A percentile compares a stretch with the other conserved stretches of the same genome.
phyloP scores from a whole-genome alignment of 208 protist genomes.

The Trypanosoma avium region DNA sequence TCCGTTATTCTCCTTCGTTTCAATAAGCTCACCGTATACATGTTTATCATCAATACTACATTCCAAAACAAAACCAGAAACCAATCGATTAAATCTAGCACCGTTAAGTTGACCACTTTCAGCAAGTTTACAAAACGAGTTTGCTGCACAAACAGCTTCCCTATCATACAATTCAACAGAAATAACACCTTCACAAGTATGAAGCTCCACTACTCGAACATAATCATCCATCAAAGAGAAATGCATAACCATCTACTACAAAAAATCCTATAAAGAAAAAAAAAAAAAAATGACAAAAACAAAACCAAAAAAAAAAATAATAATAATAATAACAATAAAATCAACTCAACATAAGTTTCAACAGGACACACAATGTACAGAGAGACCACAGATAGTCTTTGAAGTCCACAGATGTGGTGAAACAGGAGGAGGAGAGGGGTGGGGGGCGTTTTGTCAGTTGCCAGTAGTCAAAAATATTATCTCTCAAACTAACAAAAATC shows the following conservation, averaged over 20 bases:
- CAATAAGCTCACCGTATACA: slow-evolving; percentile 7
- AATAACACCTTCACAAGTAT: slow-evolving; percentile 41
- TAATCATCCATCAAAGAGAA: slow-evolving; percentile 33
- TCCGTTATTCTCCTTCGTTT: neutral
- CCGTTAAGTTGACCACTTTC: slow-evolving; percentile 51
- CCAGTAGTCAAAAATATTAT: slow-evolving; percentile 34
- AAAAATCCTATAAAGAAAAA: slow-evolving; percentile 17
- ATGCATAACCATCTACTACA: slow-evolving; percentile 51
- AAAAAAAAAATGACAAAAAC: neutral
- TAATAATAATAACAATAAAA: slow-evolving; percentile 7
- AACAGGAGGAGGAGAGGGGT: neutral
- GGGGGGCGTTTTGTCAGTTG: slow-evolving; percentile 9
- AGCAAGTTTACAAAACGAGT: slow-evolving; percentile 46
- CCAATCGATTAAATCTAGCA: slow-evolving; percentile 29
- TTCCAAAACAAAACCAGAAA: slow-evolving; percentile 38
- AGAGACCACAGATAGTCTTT: too few relatives aligned
- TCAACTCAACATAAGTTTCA: neutral
- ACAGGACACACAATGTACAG: too few relatives aligned
- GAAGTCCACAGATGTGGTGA: too few relatives aligned
- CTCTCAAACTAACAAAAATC: too few relatives aligned
- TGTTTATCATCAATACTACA: slow-evolving; percentile 18
- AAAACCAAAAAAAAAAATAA: neutral
- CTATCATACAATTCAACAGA: slow-evolving; percentile 60
- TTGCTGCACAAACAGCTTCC: slow-evolving; percentile 7
- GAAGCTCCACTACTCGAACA: slow-evolving; percentile 42